Evolutionary conservation across 2,329 filamentous ascomycete species (phyloP), one percentile per base, ranked within the genome.

Genomic region (Pseudogymnoascus sp.): DNA sequence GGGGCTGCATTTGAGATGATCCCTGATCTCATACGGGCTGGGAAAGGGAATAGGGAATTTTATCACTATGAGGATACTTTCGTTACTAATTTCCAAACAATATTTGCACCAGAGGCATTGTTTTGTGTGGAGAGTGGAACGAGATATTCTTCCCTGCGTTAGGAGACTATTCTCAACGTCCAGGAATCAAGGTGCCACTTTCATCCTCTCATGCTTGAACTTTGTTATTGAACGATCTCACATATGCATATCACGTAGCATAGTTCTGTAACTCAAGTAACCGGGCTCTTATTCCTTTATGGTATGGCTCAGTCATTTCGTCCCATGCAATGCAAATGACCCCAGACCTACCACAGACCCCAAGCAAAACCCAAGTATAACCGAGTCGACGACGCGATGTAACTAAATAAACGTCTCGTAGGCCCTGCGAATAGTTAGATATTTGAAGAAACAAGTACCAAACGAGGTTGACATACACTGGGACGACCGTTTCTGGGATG

Each of bases 401-500:
- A 57, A 43, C 60, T 61, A 39, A 61, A 61, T 43, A 61, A 61
- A 61, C 60, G 39, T 61, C 60, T 43, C 34, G 60, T 43, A 61
- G 41, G 61, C 62, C 13, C 48, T 36, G 31, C 25, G 6, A 68
- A 68, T 68, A 70, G 68, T 71, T 95, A 99, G 81, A 99, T 98
- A 77, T 91, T 93, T 75, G 95, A 99, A 86, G 98, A 95, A 76
- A 95, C 82, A 74, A 98, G 28, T 36, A 19, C 28, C 10, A 21
- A 34, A 57, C 14, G n/a, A 57, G 28, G 11, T 57, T 57, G 28
- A 21, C 51, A 57, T 57, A 57, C 51, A 57, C 85, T 73, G 93
- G 92, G 69, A 88, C 87, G 75, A 98, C 87, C 74, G 90, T 97
- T 88, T 97, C 92, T 70, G 93, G 92, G 78, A 87, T 84, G 83